Base-by-base conservation (phyloP, 2,329 filamentous ascomycete genomes). In the Aspergillus versicolor region DNA sequence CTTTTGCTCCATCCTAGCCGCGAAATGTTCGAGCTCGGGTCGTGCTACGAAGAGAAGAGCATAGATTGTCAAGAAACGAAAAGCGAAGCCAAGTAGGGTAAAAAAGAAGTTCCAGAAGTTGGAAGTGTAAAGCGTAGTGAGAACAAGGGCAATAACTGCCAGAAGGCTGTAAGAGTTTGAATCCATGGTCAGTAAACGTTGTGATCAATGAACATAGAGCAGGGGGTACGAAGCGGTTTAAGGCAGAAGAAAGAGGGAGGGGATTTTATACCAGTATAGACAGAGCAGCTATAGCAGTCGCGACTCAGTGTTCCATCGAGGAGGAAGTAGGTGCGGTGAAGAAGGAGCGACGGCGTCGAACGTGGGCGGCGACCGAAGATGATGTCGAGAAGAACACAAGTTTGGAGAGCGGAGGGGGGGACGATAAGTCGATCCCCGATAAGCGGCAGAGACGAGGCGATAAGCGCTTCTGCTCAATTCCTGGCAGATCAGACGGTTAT, bases 1-100 rank as follows among this genome's bases (percentile, higher is more conserved):
- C 70, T 84, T 82, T 63, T 79, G 75, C 68, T 86, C 83, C 84
- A 87, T 86, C 59, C 53, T 72, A 21, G 53, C 46, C 22, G 55
- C 38, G 42, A 57, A 56, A 47, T 56, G 32, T 42, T 55, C 7
- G 47, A 56, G 27, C 32, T 58, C 43, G 37, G 43, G 40, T 52
- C 47, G 46, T 49, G 48, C 60, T 38, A 65, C 22, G 56, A 47
- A 42, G 40, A 48, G 57, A 48, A 64, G 52, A 41, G 58, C 56
- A 66, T 61, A 59, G 58, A 66, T 22, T 17, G 42, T 21, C 3
- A 41, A 34, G 44, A 59, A 58, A 27, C 49, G 50, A 52, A 43
- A 47, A 30, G 38, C 5, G 49, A 53, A 59, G 22, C 52, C 19
- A 46, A 59, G 42, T 19, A 58, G 3, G 34, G 40, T 40, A 53